Conservation (phyloP, 2,329 filamentous ascomycete species). For the Aspergillus neotritici region DNA sequence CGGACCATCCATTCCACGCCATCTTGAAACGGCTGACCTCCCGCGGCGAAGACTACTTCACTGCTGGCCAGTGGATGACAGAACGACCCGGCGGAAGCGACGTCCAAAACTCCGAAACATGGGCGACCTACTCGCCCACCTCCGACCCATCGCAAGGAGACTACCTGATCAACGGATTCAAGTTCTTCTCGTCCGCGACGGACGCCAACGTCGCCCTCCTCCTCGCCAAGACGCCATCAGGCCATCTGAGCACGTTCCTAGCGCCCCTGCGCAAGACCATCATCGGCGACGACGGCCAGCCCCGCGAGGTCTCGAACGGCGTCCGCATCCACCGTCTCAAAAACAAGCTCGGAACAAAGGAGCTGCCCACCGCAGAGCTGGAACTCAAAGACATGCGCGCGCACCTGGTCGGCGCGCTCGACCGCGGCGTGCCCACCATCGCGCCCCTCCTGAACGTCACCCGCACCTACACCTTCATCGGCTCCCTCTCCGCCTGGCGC, state of each 20-base stretch:
- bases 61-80: slow-evolving; percentile 37
- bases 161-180: slow-evolving; percentile 57
- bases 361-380: slow-evolving; percentile 67
- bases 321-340: slow-evolving; percentile 63
- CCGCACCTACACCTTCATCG: slow-evolving; percentile 39
- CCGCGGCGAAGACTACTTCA: slow-evolving; percentile 28
- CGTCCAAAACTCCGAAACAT: slow-evolving; percentile 31
- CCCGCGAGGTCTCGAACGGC: slow-evolving; percentile 53
- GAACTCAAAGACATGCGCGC: slow-evolving; percentile 59
- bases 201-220: slow-evolving; percentile 60
- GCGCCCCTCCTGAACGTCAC: slow-evolving; percentile 64
- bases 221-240: slow-evolving; percentile 54
- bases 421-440: slow-evolving; percentile 63
- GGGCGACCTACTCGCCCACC: slow-evolving; percentile 24
- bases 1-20: slow-evolving; percentile 8
- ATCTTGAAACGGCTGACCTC: slow-evolving; percentile 15
- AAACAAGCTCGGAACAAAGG: slow-evolving; percentile 64
- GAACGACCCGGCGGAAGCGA: slow-evolving; percentile 34
- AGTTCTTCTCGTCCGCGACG: slow-evolving; percentile 65
- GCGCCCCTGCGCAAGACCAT: slow-evolving; percentile 53
- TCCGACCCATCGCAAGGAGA: slow-evolving; percentile 11
- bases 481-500: slow-evolving; percentile 34
- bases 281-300: slow-evolving; percentile 7
- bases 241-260: slow-evolving; percentile 57
- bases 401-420: slow-evolving; percentile 62